Evolutionary conservation across 2,329 filamentous ascomycete species (phyloP).

Genomic region (Paraconiothyrium brasiliense): DNA sequence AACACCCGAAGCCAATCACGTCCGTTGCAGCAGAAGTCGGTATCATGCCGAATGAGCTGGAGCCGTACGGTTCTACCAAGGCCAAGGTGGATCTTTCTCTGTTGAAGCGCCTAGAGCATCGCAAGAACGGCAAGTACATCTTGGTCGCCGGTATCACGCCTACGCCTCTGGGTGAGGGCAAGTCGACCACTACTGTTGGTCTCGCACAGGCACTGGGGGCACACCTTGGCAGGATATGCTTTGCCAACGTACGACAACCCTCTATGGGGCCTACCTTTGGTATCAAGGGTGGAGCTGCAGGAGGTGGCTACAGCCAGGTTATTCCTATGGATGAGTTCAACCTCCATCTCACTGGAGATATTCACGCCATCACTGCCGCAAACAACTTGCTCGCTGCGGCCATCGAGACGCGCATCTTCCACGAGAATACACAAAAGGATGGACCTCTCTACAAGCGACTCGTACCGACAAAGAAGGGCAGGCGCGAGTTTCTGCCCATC

Average conservation of each 20-base stretch:
- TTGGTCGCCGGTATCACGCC: conserved; percentile 96
- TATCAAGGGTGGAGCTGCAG: conserved; percentile 97
- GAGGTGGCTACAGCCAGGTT: conserved; percentile 97
- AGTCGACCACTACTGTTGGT: conserved; percentile 97
- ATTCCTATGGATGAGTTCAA: conserved; percentile 99
- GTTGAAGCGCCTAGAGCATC: conserved; percentile 84
- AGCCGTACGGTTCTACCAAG: conserved; percentile 95
- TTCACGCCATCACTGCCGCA: conserved; percentile 94
- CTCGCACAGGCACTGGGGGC: conserved; percentile 91
- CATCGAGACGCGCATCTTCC: conserved; percentile 98
- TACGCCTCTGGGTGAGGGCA: conserved; percentile 95
- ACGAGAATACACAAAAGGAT: conserved; percentile 95
- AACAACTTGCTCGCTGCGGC: conserved; percentile 97
- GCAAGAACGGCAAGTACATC: conserved; percentile 88
- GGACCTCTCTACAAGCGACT: conserved; percentile 85
- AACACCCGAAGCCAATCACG: conserved; percentile 91
- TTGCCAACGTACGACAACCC: conserved; percentile 96
- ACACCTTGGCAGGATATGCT: conserved; percentile 85
- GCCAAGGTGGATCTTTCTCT: conserved; percentile 90
- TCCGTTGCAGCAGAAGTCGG: conserved; percentile 85
- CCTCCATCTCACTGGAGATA: conserved; percentile 95
- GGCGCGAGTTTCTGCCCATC: conserved; percentile 83
- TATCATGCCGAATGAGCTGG: conserved; percentile 86
- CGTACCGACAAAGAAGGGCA: conserved; percentile 89
- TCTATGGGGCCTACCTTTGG: conserved; percentile 98